Evolutionary conservation across 2,329 filamentous ascomycete genomes (phyloP).

Genomic region (Colletotrichum spaethianum): DNA sequence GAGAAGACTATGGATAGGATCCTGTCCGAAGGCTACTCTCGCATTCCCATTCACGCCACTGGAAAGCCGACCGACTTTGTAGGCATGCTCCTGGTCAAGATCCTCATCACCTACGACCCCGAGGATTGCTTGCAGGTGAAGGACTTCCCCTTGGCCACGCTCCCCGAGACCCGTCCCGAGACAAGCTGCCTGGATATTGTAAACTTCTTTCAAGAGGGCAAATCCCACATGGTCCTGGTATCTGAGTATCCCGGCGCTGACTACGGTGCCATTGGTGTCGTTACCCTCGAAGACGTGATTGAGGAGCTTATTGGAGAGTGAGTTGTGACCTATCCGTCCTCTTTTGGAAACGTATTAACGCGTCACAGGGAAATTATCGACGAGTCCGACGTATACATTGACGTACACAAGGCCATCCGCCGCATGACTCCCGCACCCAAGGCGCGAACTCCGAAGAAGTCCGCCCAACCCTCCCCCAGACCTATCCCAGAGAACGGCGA

Average conservation of each 20-base stretch:
- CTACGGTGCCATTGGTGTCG: slow-evolving; percentile 90
- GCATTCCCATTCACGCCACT: slow-evolving; percentile 93
- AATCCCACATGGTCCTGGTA: slow-evolving; percentile 98
- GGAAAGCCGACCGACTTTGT: slow-evolving; percentile 91
- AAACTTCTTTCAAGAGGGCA: slow-evolving; percentile 99
- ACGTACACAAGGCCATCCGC: slow-evolving; percentile 97
- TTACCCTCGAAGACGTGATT: slow-evolving; percentile 97
- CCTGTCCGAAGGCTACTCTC: slow-evolving; percentile 92
- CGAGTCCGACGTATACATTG: slow-evolving; percentile 97
- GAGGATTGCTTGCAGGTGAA: slow-evolving; percentile 90
- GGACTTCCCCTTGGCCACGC: slow-evolving; percentile 92
- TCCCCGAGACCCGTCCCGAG: slow-evolving; percentile 94
- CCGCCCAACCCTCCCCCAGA: slow-evolving; percentile 50
- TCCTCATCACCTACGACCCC: slow-evolving; percentile 97
- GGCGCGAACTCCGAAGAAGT: slow-evolving; percentile 67
- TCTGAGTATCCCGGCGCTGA: slow-evolving; percentile 92
- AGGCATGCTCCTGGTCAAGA: slow-evolving; percentile 98
- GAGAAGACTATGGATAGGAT: slow-evolving; percentile 96
- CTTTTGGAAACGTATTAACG: background rate
- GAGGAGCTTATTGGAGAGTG: slow-evolving; percentile 98
- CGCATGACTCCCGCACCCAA: slow-evolving; percentile 89
- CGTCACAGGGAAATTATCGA: slow-evolving; percentile 90
- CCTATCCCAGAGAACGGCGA: slow-evolving; percentile 29
- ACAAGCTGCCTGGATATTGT: slow-evolving; percentile 98
- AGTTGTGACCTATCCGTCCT: slow-evolving; percentile 54